Conservation (phyloP, 2,329 filamentous ascomycete genomes). For the Epichloe hybrida region DNA sequence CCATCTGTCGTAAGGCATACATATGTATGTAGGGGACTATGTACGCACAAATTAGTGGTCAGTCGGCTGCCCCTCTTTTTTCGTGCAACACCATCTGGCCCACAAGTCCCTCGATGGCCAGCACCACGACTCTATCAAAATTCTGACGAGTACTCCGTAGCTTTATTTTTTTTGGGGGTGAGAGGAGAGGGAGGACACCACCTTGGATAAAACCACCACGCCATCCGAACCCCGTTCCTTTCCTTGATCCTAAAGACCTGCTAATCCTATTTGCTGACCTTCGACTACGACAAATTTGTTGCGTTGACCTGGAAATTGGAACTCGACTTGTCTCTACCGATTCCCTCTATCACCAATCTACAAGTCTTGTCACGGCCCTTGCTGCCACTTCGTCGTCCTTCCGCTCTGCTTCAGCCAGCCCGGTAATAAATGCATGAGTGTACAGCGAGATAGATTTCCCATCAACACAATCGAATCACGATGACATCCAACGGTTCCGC, state of each 20-base stretch:
- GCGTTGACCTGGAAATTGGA: too few relatives aligned
- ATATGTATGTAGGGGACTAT: too few relatives aligned
- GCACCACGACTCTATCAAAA: background rate
- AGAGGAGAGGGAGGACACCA: background rate
- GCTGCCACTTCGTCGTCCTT: background rate
- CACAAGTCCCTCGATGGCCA: background rate
- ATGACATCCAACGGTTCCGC: constrained; percentile 19
- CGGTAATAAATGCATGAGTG: background rate
- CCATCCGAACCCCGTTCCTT: too few relatives aligned
- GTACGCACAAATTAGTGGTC: too few relatives aligned
- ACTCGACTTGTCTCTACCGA: too few relatives aligned
- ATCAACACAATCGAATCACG: background rate
- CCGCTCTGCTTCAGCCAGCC: background rate
- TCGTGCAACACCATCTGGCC: background rate
- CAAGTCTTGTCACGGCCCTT: background rate
- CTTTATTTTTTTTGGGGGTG: background rate
- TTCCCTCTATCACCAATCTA: too few relatives aligned
- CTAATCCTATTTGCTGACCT: too few relatives aligned
- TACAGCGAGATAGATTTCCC: background rate
- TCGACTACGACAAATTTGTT: too few relatives aligned
- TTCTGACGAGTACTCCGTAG: too few relatives aligned
- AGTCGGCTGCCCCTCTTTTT: background rate
- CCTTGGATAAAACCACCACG: background rate
- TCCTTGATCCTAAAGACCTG: too few relatives aligned
- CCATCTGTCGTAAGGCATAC: too few relatives aligned